phyloP scores from a whole-genome alignment of 1,139 yeast species.

The Insectozyma bohioensis region DNA sequence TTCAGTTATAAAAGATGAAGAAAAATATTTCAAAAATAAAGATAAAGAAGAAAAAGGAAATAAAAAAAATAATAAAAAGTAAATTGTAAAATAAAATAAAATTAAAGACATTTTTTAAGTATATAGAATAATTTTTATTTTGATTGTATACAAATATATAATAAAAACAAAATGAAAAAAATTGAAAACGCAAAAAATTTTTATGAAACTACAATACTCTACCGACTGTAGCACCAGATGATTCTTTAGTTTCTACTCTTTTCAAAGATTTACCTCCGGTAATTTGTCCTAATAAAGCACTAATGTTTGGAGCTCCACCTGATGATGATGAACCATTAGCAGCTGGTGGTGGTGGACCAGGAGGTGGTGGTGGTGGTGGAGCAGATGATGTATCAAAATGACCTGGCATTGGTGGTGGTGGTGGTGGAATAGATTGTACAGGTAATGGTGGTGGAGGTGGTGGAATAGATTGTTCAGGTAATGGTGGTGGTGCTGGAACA shows the following conservation, averaged over 20 bases:
- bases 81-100: neutral
- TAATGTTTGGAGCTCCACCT: constrained; percentile 23
- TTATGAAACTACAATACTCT: constrained; percentile 44
- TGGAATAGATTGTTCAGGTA: too few species aligned
- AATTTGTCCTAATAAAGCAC: constrained; percentile 56
- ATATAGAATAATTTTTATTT: too few species aligned
- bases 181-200: neutral
- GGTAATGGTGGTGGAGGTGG: constrained; percentile 16
- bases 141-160: too few species aligned
- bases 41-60: constrained; percentile 4
- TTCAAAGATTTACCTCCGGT: constrained; percentile 51
- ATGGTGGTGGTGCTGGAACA: constrained; percentile 21
- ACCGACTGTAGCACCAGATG: constrained; percentile 48
- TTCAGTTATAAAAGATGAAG: constrained; percentile 11
- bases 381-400: too few species aligned
- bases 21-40: constrained; percentile 6
- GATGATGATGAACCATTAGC: constrained; percentile 2
- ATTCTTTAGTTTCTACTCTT: constrained; percentile 50
- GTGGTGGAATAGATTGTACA: too few species aligned
- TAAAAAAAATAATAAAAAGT: neutral
- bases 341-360: constrained; percentile 25
- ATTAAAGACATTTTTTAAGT: too few species aligned
- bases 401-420: constrained; percentile 18
- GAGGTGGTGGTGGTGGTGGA: constrained; percentile 26
- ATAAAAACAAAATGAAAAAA: too few species aligned